Conservation (phyloP, 2,329 filamentous ascomycete species). For the Talaromyces funiculosus region DNA sequence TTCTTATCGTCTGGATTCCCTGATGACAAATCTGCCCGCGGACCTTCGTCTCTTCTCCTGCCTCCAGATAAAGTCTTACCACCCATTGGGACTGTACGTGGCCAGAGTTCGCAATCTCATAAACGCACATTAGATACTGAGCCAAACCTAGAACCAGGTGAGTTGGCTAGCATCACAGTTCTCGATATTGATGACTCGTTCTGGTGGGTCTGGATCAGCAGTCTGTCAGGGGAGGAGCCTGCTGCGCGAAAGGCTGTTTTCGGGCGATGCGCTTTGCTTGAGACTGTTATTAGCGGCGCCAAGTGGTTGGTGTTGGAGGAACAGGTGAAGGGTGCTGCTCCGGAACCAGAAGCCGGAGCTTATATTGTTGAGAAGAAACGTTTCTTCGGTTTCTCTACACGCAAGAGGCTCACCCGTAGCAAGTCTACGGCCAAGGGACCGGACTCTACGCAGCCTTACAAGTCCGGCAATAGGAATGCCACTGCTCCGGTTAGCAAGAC, state of each 20-base stretch:
- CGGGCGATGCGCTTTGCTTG: slow-evolving; percentile 84
- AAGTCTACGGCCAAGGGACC: slow-evolving; percentile 64
- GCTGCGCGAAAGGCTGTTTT: slow-evolving; percentile 82
- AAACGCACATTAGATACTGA: slow-evolving; percentile 65
- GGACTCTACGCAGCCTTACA: slow-evolving; percentile 47
- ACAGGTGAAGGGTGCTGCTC: slow-evolving; percentile 86
- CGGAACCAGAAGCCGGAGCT: slow-evolving; percentile 74
- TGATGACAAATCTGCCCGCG: slow-evolving; percentile 63
- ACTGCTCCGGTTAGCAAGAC: slow-evolving; percentile 64
- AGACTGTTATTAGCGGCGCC: slow-evolving; percentile 74
- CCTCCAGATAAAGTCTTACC: slow-evolving; percentile 88
- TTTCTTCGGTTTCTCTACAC: slow-evolving; percentile 76
- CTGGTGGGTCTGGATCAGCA: slow-evolving; percentile 99
- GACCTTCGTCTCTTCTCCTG: slow-evolving; percentile 65
- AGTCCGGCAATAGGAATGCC: slow-evolving; percentile 42
- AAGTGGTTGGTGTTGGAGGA: slow-evolving; percentile 95
- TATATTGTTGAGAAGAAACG: slow-evolving; percentile 96
- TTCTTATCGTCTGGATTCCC: slow-evolving; percentile 91
- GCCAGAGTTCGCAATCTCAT: slow-evolving; percentile 83
- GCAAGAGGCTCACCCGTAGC: slow-evolving; percentile 61
- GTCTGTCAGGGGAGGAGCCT: slow-evolving; percentile 85
- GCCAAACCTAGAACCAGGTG: slow-evolving; percentile 72
- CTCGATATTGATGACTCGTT: slow-evolving; percentile 91
- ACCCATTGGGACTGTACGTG: slow-evolving; percentile 65
- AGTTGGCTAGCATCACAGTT: slow-evolving; percentile 83